Base-by-base conservation (phyloP, 176 grass and related monocot genomes). In the Poa annua region DNA sequence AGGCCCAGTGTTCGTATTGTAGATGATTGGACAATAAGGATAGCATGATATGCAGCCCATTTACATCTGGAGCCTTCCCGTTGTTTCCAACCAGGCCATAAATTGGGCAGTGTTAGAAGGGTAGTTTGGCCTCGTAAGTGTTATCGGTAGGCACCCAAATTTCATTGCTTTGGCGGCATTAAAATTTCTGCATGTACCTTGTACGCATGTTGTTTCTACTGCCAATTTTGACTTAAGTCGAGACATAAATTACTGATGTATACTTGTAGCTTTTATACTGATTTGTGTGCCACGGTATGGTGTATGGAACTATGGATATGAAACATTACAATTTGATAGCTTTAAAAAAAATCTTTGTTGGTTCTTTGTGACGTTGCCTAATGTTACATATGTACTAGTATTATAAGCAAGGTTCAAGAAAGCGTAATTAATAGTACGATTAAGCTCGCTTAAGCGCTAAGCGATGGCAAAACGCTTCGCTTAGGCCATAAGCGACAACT, bases 1-100 rank as follows among this genome's bases (percentile, higher is more conserved):
- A 94, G 89, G 81, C 95, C 95, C 34, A 88, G 94, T 76, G 90
- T 93, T 48, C 86, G 76, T 10, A 70, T 95, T 51, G 52, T 83
- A 34, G 92, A 98, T 45, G 92, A 95, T 86, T 98, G 92, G 92
- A 88, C 86, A n/a, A 81, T 94, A 84, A 88, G 54, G 80, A 90
- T 92, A 70, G 88, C 53, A 36, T 89, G 74, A 89, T 55, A 81
- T 68, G 53, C 68, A 80, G 61, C 62, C 50, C 76, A 39, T 69
- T 68, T 38, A 51, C 50, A 61, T 76, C 50, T 75, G 76, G 82
- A 85, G 69, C 60, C 76, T 84, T 33, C 60, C 70, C 14, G 33
- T 85, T 85, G 32, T 26, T 70, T 4, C 21, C 41, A 77, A 52
- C 81, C 83, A 81, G 78, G 78, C 75, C 48, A 76, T 69, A 81